Percentiles rank a stretch among this genome's conserved stretches.
Conservation (phyloP, 148 eudicot species). For the Rheum nobile region DNA sequence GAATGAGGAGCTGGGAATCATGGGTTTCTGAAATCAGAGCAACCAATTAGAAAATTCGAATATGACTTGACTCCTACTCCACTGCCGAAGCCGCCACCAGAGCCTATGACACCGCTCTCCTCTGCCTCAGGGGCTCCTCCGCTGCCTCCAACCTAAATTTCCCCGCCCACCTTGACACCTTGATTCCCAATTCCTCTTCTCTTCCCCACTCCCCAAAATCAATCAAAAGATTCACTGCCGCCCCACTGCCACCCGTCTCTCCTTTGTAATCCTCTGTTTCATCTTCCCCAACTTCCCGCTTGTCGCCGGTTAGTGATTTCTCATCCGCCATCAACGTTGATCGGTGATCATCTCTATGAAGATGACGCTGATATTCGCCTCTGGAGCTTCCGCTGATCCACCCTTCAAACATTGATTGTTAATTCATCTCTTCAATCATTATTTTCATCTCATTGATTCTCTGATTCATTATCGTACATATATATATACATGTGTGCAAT, state of each 20-base stretch:
- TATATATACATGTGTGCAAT: no score
- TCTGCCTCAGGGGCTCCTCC: no score
- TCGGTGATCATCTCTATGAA: not conserved
- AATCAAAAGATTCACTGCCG: not conserved
- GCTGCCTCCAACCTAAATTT: not conserved
- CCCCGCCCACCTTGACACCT: not conserved
- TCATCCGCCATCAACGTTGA: not conserved
- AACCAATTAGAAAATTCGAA: not conserved
- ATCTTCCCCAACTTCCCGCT: not conserved
- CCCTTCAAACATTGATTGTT: not conserved
- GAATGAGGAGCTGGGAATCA: constrained; percentile 89
- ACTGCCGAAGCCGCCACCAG: not conserved
- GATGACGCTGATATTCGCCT: not conserved
- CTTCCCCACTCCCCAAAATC: not conserved
- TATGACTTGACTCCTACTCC: not conserved
- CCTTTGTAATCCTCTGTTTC: no score
- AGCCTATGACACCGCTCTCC: no score
- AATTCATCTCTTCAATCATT: not conserved
- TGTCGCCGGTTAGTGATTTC: not conserved
- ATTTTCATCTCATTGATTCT: not conserved
- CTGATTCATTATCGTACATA: no score
- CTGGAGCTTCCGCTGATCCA: not conserved
- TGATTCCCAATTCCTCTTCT: not conserved
- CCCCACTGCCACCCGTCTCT: no score
- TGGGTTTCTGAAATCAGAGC: constrained; percentile 38